phyloP scores from a whole-genome alignment of 495 filamentous ascomycete species.

The Mytilinidion resinicola region DNA sequence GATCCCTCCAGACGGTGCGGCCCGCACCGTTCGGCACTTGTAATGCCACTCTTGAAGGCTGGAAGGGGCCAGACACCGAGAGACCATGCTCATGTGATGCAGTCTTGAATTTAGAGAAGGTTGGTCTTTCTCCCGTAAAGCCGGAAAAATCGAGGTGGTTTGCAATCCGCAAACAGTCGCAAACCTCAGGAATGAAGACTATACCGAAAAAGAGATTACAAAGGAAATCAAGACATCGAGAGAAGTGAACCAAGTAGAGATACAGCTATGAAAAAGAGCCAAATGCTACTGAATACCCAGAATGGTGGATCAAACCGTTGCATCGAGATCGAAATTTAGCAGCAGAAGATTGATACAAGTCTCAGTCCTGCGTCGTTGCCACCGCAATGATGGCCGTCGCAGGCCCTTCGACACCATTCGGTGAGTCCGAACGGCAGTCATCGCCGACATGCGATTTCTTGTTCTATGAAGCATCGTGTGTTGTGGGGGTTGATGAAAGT shows the following conservation, averaged over 20 bases:
- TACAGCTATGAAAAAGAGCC: background rate
- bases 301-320: background rate
- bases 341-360: background rate
- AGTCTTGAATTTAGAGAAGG: background rate
- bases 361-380: background rate
- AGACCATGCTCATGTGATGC: no score
- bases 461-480: no score
- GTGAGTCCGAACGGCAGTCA: no score
- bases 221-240: background rate
- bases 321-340: background rate
- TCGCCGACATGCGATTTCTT: no score
- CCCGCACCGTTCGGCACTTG: no score
- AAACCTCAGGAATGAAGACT: background rate
- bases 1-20: no score
- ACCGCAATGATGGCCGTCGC: background rate
- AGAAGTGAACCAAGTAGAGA: background rate
- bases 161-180: conserved; percentile 2
- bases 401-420: no score
- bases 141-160: background rate
- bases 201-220: background rate
- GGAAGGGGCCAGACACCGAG: no score
- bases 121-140: conserved; percentile 1
- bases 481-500: no score
- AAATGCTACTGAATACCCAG: background rate
- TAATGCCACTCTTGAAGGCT: no score